Conservation (phyloP, 345 rosid species). For the Hypericum perforatum region DNA sequence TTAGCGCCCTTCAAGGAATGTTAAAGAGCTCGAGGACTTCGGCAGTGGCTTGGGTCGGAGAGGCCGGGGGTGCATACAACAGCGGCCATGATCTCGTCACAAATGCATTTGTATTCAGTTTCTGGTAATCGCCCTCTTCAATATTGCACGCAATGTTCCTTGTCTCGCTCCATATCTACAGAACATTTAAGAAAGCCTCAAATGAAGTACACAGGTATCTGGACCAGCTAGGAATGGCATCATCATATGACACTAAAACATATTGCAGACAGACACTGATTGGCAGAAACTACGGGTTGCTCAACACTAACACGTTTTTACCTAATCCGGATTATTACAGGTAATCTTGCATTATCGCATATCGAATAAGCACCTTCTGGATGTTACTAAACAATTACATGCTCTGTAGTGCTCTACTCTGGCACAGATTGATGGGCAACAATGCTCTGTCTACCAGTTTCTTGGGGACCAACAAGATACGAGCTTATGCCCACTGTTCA, state of each 20-base stretch:
- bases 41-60: constrained; percentile 59
- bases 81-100: constrained; percentile 47
- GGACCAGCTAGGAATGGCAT: constrained; percentile 56
- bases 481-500: constrained; percentile 35
- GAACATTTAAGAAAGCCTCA: not conserved
- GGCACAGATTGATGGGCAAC: constrained; percentile 44
- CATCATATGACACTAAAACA: constrained; percentile 37
- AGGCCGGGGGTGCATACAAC: constrained; percentile 56
- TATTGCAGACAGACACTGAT: constrained; percentile 46
- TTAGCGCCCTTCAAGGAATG: constrained; percentile 26
- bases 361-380: too few relatives aligned
- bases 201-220: constrained; percentile 27
- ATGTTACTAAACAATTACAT: too few relatives aligned
- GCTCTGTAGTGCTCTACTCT: constrained; percentile 33
- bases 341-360: constrained; percentile 6
- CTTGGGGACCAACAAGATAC: constrained; percentile 22
- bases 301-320: constrained; percentile 28
- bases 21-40: constrained; percentile 26
- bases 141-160: not conserved
- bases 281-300: constrained; percentile 52
- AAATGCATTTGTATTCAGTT: constrained; percentile 42
- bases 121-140: constrained; percentile 31
- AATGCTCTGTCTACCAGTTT: constrained; percentile 21
- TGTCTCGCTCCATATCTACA: not conserved
- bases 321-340: constrained; percentile 52